Evolutionary conservation across 2,329 filamentous ascomycete genomes (phyloP), one percentile per base, ranked within the genome.

Genomic region (Chaetothyriales sp.): DNA sequence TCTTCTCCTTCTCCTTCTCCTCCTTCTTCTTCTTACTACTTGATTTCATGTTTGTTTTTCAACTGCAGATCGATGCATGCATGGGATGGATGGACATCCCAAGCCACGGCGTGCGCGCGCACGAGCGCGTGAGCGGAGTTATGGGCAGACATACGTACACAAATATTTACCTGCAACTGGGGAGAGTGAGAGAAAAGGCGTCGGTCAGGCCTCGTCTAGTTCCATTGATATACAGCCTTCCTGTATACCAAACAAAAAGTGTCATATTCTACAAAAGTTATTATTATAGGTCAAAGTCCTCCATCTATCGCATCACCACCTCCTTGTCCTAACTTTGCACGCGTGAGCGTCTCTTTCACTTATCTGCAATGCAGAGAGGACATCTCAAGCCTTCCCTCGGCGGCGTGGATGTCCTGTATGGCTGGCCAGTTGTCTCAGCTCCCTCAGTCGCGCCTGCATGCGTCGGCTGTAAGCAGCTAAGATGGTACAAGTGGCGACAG

Each of bases 401-500:
- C 12, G 10, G 32, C 32, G 22, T 25, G 22, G 12, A 39, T 39
- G 32, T 10, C 10, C 32, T 39, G 32, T 39, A 39, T 2, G 32
- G 32, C 10, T 39, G 32, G 32, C 32, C 10, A 15, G 10, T 15
- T 15, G 10, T 12, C 10, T 39, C 32, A 15, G 32, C 10, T 15
- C 15, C 32, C 2, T 39, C 12, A 39, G 32, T 15, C 10, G 12
- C 32, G 5, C 32, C 53, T 55, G 49, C 62, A 18, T 49, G 49
- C 49, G 56, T 55, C 48, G 66, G 62, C 53, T 66, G 51, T 49
- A 74, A 57, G 60, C 71, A 74, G 39, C 62, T 63, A 20, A 65
- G 68, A 59, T 74, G 71, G 59, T 71, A 74, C 47, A 73, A 53
- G 61, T 74, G 71, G 49, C 71, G 65, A 59, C 71, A 74, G 8